phyloP scores from a whole-genome alignment of 1,139 yeast species.

The Saccharomyces hybrid region DNA sequence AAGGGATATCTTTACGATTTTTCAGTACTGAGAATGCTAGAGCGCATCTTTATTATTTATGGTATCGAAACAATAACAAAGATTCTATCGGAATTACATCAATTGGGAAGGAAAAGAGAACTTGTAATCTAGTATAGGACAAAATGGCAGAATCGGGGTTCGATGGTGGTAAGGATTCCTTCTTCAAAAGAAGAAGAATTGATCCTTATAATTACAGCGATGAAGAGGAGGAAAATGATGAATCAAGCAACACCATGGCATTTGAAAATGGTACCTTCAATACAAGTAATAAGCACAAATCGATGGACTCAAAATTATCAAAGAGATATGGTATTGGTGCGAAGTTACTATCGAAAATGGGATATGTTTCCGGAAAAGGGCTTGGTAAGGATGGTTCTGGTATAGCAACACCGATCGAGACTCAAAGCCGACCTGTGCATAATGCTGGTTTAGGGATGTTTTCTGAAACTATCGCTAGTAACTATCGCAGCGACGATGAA shows the following conservation, averaged over 20 bases:
- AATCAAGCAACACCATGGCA: neutral
- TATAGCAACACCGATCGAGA: conserved; percentile 68
- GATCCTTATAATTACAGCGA: conserved; percentile 10
- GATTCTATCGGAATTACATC: neutral
- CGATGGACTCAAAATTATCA: conserved; percentile 7
- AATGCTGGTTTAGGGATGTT: conserved; percentile 56
- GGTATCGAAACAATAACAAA: neutral
- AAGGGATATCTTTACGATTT: neutral
- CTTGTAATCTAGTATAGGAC: neutral
- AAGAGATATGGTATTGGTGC: conserved; percentile 79
- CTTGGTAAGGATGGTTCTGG: conserved; percentile 68
- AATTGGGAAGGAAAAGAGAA: neutral
- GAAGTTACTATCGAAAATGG: conserved; percentile 70
- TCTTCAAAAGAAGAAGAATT: conserved; percentile 6
- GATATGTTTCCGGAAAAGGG: conserved; percentile 76
- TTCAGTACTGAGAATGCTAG: neutral
- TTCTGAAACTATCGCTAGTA: neutral
- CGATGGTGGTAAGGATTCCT: neutral
- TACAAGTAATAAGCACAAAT: neutral
- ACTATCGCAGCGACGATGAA: conserved; percentile 8
- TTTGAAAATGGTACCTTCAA: neutral
- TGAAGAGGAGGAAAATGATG: conserved; percentile 7
- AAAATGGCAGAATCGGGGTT: neutral
- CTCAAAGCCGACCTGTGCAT: conserved; percentile 56
- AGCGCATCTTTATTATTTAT: neutral